Evolutionary conservation across 228 moss, liverwort and hornwort species (phyloP), one percentile per base, ranked within the genome.

Genomic region (Sphagnum magellanicum): DNA sequence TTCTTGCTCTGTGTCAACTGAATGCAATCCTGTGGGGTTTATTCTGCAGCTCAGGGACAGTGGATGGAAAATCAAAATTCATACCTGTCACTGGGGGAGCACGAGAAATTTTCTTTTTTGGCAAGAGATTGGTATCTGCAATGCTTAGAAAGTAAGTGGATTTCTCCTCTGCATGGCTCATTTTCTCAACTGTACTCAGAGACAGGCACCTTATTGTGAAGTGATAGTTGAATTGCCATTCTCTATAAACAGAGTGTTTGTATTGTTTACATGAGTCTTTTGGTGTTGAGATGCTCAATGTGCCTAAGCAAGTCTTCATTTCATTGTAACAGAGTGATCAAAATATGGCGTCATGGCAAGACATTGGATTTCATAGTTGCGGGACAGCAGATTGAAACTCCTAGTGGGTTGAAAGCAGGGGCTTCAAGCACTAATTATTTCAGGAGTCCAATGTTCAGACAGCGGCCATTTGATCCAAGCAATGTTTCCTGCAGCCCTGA

Each of bases 351-450:
- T 32, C 1, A 32, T 32, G 83, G 84, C 73, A 81, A 79, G 76
- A 59, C 4, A 48, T n/a, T 87, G 4, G 70, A 4, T 57, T 69
- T 84, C 32, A 71, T 32, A 16, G 63, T 77, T 5, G 71, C 77
- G 16, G 84, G 88, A 65, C 79, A 75, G 71, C 79, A 77, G 50
- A 48, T 63, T 8, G 68, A 49, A 5, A 74, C 67, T 1, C 81
- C 87, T 46, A 70, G 83, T 32, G 84, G 87, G 59, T 70, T 84
- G 68, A 87, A 83, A 79, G 87, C 81, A 53, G 81, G 79, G 50
- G 79, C 58, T 0, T 0, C 58, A 16, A 74, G 63, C 57, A 81
- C 84, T 46, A 83, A 73, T 59, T 69, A 9, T 50, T 65, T 70
- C 11, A 76, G 79, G 74, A 16, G 79, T 61, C 66, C 70, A 50